Base-by-base conservation (phyloP, 768 basidiomycete species). In the Nidularia sp. region DNA sequence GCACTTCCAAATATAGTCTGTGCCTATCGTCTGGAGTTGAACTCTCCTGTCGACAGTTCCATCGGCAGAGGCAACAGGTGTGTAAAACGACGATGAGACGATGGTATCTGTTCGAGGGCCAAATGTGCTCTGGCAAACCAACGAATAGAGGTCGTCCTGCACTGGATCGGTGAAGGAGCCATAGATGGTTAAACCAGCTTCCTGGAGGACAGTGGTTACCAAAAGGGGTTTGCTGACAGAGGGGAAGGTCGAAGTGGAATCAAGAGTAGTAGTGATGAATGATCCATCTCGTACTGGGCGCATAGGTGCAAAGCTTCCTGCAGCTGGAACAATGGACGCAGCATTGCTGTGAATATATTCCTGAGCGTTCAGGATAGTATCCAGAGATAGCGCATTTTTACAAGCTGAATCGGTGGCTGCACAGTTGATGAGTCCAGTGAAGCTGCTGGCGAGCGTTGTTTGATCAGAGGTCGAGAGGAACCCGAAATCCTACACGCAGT, bases 1-100 rank as follows among this genome's bases (percentile, higher is more conserved):
- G 63, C 88, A 90, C 56, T 77, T 79, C 82, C 83, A 90, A 7
- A 84, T 55, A 53, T 81, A 77, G 65, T 91, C 89, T 1, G 88
- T 88, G 44, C 80, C 86, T 18, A 89, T 64, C 22, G 58, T 51
- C 60, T 83, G 72, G 22, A 90, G 70, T 52, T 79, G 79, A n/a
- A 68, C 63, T 31, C 88, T 78, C 31, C 73, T 75, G 62, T 87
- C 86, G 50, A 69, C 56, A 29, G 65, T 59, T 15, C 64, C 71
- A 43, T 62, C 57, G 18, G 65, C 60, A 35, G 58, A 49, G 31
- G 66, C 49, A 12, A 62, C 50, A 8, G 71, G 60, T 1, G 70
- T 61, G 65, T 90, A 90, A 60, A 71, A 70, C 2, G 72, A 56
- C 8, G 79, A 80, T 25, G 65, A 58, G 44, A 80, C 58, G 33